Evolutionary conservation across 768 basidiomycete species (phyloP), one percentile per base, ranked within the genome.

Genomic region (Suillus paluster): DNA sequence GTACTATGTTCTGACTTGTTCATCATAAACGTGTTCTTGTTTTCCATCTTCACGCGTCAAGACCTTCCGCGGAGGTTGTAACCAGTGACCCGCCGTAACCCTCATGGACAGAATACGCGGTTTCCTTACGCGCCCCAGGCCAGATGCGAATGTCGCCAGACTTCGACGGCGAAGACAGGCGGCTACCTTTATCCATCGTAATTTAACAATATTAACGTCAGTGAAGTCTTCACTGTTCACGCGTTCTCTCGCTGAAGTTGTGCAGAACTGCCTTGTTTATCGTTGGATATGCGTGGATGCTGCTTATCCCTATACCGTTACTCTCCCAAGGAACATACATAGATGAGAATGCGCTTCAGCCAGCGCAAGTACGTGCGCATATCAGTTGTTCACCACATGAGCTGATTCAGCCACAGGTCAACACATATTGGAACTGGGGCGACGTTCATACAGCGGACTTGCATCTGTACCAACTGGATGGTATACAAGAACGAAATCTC

Each of bases 331-430:
- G 78, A 10, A 92, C 88, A 10, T 97, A 94, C 71, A 90, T 97
- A 55, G 95, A 97, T 73, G 97, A 99, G 78, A 97, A 99, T 73
- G 97, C 97, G 1, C 77, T 99, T 21, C 94, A 96, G 69, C 96
- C 97, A 11, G 89, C 85, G 6, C 95, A 97, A 80, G 96, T 96
- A 67, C 54, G 73, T 70, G 44, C 5, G 19, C 68, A 58, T 63
- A 11, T 44, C 38, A 9, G 61, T 50, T 48, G 23, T 48, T 27
- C 27, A 1, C 12, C 33, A n/a, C 0, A 4, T n/a, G 30, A 11
- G 9, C 33, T 64, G n/a, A 74, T 19, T 53, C 39, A 49, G 17
- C 27, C 36, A 59, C 34, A 98, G 95, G 96, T 97, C 23, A 92
- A 88, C 60, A 94, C 92, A 12, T 87, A 95, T 71, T 98, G 92